Conservation (phyloP, 108 stramenopile species). For the Aureococcus anophagefferens region DNA sequence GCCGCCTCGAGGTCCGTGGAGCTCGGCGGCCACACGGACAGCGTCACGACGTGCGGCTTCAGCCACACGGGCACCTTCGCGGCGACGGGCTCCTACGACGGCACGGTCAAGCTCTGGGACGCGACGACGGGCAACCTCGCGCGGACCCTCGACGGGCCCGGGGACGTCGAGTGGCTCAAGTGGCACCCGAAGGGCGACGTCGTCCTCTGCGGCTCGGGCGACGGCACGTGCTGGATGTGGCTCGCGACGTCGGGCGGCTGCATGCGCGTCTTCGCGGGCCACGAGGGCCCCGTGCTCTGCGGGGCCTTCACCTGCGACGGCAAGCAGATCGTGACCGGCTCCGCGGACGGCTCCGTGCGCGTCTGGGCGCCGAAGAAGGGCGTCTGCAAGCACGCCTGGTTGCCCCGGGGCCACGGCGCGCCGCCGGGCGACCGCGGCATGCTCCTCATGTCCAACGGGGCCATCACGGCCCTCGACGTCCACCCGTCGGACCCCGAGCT, state of each 20-base stretch:
- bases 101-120: slow-evolving; percentile 68
- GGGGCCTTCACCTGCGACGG: slow-evolving; percentile 77
- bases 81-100: slow-evolving; percentile 76
- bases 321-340: slow-evolving; percentile 66
- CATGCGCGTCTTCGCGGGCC: slow-evolving; percentile 91
- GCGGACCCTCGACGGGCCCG: slow-evolving; percentile 75
- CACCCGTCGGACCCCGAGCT: slow-evolving; percentile 29
- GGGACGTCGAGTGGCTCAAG: slow-evolving; percentile 80
- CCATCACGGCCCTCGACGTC: slow-evolving; percentile 25
- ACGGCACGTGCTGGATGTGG: slow-evolving; percentile 95
- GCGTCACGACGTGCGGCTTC: slow-evolving; percentile 69
- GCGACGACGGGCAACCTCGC: slow-evolving; percentile 43
- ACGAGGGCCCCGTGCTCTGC: slow-evolving; percentile 71
- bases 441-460: slow-evolving; percentile 22
- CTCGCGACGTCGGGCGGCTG: slow-evolving; percentile 71
- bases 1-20: not conserved
- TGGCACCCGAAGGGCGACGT: slow-evolving; percentile 89
- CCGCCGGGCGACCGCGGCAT: slow-evolving; percentile 4
- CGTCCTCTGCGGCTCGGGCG: slow-evolving; percentile 75
- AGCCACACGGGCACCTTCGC: slow-evolving; percentile 45
- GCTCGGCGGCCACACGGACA: slow-evolving; percentile 62
- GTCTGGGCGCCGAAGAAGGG: slow-evolving; percentile 88
- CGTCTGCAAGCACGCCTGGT: slow-evolving; percentile 67
- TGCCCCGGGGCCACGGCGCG: slow-evolving; percentile 34
- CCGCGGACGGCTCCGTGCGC: slow-evolving; percentile 72